Conservation (phyloP, 2,329 filamentous ascomycete species). For the Lizonia empirigonia region DNA sequence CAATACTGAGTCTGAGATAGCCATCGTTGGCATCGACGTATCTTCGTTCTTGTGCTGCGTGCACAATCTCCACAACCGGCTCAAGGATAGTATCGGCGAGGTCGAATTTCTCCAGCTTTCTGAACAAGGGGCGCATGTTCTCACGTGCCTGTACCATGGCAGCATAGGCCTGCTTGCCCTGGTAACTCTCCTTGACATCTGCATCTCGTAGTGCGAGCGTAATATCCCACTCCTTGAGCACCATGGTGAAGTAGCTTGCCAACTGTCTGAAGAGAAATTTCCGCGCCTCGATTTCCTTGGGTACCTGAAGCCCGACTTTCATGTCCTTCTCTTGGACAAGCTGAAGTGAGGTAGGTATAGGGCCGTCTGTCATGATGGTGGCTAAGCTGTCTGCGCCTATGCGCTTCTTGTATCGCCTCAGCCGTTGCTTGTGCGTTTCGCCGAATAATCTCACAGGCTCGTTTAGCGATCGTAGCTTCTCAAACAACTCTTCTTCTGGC, state of each 20-base stretch:
- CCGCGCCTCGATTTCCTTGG: slow-evolving; percentile 67
- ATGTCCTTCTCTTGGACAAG: slow-evolving; percentile 85
- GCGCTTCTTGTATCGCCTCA: slow-evolving; percentile 73
- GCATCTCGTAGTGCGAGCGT: slow-evolving; percentile 69
- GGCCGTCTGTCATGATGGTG: slow-evolving; percentile 67
- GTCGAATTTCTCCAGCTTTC: slow-evolving; percentile 81
- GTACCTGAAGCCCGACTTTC: slow-evolving; percentile 70
- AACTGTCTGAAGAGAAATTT: slow-evolving; percentile 83
- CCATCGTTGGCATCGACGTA: slow-evolving; percentile 98
- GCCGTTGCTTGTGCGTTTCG: slow-evolving; percentile 71
- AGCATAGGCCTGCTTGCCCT: slow-evolving; percentile 79
- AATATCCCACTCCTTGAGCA: slow-evolving; percentile 84
- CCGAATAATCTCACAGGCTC: slow-evolving; percentile 81
- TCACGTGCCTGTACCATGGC: slow-evolving; percentile 87
- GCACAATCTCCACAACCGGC: slow-evolving; percentile 88
- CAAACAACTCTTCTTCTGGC: slow-evolving; percentile 70
- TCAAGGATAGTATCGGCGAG: slow-evolving; percentile 79
- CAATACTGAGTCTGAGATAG: slow-evolving; percentile 90
- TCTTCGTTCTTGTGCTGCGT: slow-evolving; percentile 83
- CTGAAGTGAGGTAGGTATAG: slow-evolving; percentile 83
- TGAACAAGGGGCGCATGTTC: slow-evolving; percentile 88
- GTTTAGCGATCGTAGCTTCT: slow-evolving; percentile 70
- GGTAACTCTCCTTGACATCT: slow-evolving; percentile 70
- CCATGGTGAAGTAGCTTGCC: slow-evolving; percentile 93
- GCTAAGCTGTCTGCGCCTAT: slow-evolving; percentile 50